phyloP scores from a whole-genome alignment of 164 flowering plant species.

The Macadamia integrifolia region DNA sequence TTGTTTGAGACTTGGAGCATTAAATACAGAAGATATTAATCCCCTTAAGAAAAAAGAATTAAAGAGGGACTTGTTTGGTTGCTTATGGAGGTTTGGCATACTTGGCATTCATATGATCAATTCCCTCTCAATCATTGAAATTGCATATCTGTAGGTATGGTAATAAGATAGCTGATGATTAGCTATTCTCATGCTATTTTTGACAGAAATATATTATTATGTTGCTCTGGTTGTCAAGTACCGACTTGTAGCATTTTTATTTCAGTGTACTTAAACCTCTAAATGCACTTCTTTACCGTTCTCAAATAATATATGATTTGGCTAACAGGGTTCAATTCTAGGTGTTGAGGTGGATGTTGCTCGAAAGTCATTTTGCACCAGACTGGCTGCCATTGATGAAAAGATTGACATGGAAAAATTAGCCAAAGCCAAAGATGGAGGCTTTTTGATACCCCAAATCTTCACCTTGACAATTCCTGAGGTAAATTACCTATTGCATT shows the following conservation, averaged over 20 bases:
- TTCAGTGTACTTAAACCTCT: neutral
- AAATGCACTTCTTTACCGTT: conserved; percentile 15
- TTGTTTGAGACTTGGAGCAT: no score
- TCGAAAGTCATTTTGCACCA: conserved; percentile 47
- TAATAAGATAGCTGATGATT: neutral
- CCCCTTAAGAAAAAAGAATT: no score
- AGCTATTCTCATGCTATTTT: neutral
- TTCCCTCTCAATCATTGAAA: neutral
- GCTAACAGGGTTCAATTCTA: conserved; percentile 99
- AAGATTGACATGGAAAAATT: conserved; percentile 28
- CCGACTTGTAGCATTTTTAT: neutral
- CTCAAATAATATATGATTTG: conserved; percentile 56
- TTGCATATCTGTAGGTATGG: neutral
- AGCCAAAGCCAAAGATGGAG: conserved; percentile 38
- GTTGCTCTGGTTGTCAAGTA: neutral
- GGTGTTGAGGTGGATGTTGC: conserved; percentile 74
- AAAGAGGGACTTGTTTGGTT: no score
- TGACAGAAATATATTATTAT: neutral
- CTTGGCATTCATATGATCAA: neutral
- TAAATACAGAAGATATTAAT: no score
- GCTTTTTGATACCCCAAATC: conserved; percentile 55
- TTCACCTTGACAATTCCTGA: conserved; percentile 66
- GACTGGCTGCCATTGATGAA: conserved; percentile 38
- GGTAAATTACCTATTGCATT: conserved; percentile 30
- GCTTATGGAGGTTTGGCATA: no score